Conservation (phyloP, 208 protist species). For the Herpetomonas samuelpessoai region DNA sequence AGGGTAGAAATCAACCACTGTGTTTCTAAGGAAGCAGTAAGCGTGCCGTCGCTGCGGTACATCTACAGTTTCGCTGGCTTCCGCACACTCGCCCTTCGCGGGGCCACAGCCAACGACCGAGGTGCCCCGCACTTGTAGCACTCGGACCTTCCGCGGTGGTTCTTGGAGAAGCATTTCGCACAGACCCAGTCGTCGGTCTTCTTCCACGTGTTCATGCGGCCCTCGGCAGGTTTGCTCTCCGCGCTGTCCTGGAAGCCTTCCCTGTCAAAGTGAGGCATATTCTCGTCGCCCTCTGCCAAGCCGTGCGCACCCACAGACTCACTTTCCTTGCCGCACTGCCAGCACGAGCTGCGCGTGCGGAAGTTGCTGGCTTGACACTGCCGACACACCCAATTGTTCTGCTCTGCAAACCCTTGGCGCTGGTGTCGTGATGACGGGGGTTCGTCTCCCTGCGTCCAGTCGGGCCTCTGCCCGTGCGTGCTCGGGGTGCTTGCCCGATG, state of each 20-base stretch:
- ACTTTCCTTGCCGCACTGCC: constrained; percentile 68
- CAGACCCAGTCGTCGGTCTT: constrained; percentile 73
- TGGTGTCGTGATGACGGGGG: not conserved
- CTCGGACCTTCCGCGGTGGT: constrained; percentile 55
- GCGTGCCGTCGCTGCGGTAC: too few relatives aligned
- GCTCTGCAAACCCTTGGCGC: constrained; percentile 14
- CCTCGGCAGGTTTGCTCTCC: constrained; percentile 27
- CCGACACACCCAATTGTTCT: constrained; percentile 84
- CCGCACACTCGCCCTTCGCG: constrained; percentile 39
- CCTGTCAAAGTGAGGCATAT: constrained; percentile 46
- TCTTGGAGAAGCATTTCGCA: constrained; percentile 83
- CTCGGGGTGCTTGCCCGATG: too few relatives aligned
- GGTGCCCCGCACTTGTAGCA: constrained; percentile 80
- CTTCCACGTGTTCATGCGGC: constrained; percentile 35
- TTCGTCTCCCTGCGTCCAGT: too few relatives aligned
- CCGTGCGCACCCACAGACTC: constrained; percentile 4
- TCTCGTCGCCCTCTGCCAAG: constrained; percentile 9
- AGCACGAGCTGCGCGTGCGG: constrained; percentile 73
- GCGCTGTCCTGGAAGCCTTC: constrained; percentile 72
- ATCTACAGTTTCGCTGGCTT: constrained; percentile 83
- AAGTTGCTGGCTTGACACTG: constrained; percentile 85
- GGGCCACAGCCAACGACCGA: constrained; percentile 35
- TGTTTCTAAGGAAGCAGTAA: too few relatives aligned
- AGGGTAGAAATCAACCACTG: too few relatives aligned
- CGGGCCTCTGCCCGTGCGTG: too few relatives aligned